Evolutionary conservation across 2,329 filamentous ascomycete genomes (phyloP), one percentile per base, ranked within the genome.

Genomic region (Cladosporium velox): DNA sequence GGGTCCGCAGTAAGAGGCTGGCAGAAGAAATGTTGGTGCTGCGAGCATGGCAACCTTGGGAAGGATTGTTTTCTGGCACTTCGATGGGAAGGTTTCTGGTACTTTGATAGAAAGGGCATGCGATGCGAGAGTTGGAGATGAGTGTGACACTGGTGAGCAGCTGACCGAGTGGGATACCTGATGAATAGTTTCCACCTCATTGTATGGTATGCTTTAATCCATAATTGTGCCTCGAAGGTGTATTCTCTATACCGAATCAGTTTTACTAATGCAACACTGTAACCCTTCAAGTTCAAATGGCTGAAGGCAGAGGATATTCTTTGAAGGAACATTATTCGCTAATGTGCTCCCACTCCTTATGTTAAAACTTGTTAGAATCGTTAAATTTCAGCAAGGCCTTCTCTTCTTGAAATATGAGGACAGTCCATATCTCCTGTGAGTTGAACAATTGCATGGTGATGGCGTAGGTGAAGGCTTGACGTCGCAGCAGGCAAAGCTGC

Each of bases 401-500:
- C 3, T 10, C 2, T 44, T 44, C 7, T 21, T 21, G 18, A 21
- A 44, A 47, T 4, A 47, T 10, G n/a, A 21, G 21, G n/a, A 47
- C 4, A 12, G 8, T 21, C 5, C 7, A 21, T 44, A n/a, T 47
- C n/a, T 21, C n/a, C n/a, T 47, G 8, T 47, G 10, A 24, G 21
- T 11, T 47, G 41, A 21, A 24, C 41, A 47, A 21, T 24, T 10
- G n/a, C n/a, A 47, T 47, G n/a, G 12, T 47, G 41, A 11, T n/a
- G n/a, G 41, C 41, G 5, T 11, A 1, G 14, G 49, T 7, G 6
- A n/a, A 54, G 6, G 49, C 12, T 34, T 32, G 41, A 60, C 32
- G 61, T 55, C 34, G 30, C n/a, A 57, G 61, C 49, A 51, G 26
- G 32, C 41, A 57, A 47, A 52, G 44, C 44, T 18, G 35, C 52